These are phyloP conservation scores for Aureobasidium sp. DNA, from an alignment of 2,329 filamentous ascomycete species.

Conservation along the genomic window DNA sequence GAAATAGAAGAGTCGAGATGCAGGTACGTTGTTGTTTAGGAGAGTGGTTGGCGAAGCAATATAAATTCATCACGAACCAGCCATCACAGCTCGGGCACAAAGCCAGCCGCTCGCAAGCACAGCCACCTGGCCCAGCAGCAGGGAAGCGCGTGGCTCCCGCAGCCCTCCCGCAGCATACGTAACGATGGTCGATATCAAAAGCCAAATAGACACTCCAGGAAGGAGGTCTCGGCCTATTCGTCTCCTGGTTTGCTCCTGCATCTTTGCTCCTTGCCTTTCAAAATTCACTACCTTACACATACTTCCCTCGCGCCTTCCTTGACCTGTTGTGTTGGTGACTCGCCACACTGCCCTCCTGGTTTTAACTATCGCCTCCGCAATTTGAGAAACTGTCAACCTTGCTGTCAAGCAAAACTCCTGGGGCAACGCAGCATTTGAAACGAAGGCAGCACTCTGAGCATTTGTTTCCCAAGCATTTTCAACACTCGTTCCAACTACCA, in stretches of 20 bases:
- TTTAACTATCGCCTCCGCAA: not conserved
- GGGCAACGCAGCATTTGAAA: not conserved
- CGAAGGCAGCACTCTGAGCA: not conserved
- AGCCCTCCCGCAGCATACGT: not conserved
- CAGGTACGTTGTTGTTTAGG: not conserved
- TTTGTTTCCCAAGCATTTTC: not conserved
- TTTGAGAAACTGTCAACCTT: not conserved
- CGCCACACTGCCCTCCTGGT: not conserved
- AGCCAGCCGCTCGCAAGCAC: not conserved
- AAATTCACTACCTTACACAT: not conserved
- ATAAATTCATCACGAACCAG: not conserved
- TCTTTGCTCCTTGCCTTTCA: not conserved
- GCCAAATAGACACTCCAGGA: not conserved
- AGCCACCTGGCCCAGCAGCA: not conserved
- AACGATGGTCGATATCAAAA: not conserved
- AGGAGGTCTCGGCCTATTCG: not conserved
- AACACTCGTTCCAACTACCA: not conserved
- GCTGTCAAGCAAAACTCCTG: conserved; percentile 4
- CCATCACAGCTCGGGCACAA: not conserved
- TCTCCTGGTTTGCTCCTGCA: not conserved
- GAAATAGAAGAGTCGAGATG: not conserved
- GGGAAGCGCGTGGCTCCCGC: conserved; percentile 1
- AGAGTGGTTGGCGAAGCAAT: conserved; percentile 6
- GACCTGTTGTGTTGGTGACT: not conserved
- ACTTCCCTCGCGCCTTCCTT: not conserved